Conservation (phyloP, 345 rosid genomes). For the Odontarrhena argentea region DNA sequence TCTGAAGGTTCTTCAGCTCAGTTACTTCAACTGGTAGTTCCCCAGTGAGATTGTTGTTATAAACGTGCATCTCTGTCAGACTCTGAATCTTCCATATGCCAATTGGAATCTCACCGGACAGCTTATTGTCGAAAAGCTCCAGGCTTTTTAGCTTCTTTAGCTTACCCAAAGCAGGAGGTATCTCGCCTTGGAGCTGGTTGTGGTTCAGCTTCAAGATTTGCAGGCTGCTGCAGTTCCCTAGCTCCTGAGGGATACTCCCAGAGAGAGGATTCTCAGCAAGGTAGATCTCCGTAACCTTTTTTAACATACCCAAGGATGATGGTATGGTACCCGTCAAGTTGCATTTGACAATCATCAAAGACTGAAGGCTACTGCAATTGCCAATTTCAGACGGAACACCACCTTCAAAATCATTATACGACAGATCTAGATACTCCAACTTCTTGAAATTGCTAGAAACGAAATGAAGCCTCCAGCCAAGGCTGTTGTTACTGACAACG, state of each 20-base stretch:
- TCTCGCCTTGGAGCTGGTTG: conserved; percentile 68
- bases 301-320: conserved; percentile 58
- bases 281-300: conserved; percentile 45
- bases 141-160: conserved; percentile 53
- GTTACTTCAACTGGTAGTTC: conserved; percentile 66
- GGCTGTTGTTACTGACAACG: conserved; percentile 47
- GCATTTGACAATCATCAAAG: conserved; percentile 43
- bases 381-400: conserved; percentile 62
- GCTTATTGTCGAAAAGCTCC: conserved; percentile 55
- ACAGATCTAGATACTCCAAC: conserved; percentile 51
- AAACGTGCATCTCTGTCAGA: conserved; percentile 51
- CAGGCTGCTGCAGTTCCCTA: conserved; percentile 73
- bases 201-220: conserved; percentile 37
- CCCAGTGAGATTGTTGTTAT: conserved; percentile 66
- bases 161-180: conserved; percentile 62
- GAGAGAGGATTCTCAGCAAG: conserved; percentile 64
- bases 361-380: conserved; percentile 55
- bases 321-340: conserved; percentile 66
- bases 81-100: conserved; percentile 66
- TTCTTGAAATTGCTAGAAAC: conserved; percentile 54
- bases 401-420: conserved; percentile 58
- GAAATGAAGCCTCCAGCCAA: conserved; percentile 57
- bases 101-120: conserved; percentile 71
- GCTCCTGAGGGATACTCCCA: conserved; percentile 64
- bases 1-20: conserved; percentile 57